Evolutionary conservation across 306 rosid genomes (phyloP), one percentile per base, ranked within the genome.

Genomic region (Erythrophleum fordii): DNA sequence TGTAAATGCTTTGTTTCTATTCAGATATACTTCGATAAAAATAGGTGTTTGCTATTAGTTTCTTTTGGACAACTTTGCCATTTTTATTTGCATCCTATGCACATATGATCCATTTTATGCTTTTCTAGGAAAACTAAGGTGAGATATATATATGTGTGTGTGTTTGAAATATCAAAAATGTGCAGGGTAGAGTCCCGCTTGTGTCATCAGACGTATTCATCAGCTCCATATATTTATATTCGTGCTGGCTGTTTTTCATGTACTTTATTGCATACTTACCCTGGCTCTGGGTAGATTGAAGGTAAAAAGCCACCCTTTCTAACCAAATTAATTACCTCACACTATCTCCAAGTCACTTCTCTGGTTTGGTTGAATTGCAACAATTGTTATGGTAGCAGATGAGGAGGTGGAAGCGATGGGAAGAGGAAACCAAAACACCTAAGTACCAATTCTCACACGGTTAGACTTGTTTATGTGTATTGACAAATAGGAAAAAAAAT

Each of bases 401-500:
- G 99, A 82, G 90, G 80, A 84, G 91, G 2, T 95, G 99, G 99
- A 95, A 90, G 73, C 69, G 84, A 44, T 95, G 97, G 99, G 99
- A 95, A 81, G 91, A 79, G 73, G 97, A 93, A 73, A 93, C 94
- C 23, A 89, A 81, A 77, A 95, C 97, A 8, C 76, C 69, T 2
- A 92, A 90, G 78, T 91, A 95, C 76, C 95, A 91, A 75, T 95
- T 89, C 77, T 84, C 95, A 39, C 95, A 91, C 37, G 97, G 99
- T 66, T 20, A 66, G 46, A 34, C 17, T 17, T 66, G 29, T 65
- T 35, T 25, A 22, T n/a, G 34, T 56, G 35, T 58, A 1, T 4
- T 25, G 3, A 59, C n/a, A 59, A 59, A 26, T 59, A 4, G 12
- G 34, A 22, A 22, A 20, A 4, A 0, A 11, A 2, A 12, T 10